phyloP scores from a whole-genome alignment of 345 rosid species.

The Eucalyptus pauciflora region DNA sequence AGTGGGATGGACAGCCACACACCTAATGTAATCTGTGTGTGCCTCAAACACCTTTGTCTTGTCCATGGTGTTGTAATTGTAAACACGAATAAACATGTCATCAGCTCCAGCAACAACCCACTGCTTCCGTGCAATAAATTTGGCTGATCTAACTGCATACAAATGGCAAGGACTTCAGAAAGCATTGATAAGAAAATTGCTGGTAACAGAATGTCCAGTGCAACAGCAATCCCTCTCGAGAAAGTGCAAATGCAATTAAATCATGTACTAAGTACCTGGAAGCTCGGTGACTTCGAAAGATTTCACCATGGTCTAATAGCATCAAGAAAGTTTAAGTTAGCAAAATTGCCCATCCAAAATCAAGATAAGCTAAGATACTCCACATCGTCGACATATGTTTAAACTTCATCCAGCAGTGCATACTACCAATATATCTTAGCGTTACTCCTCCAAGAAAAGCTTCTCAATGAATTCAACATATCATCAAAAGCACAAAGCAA shows the following conservation, averaged over 20 bases:
- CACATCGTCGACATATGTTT: background rate
- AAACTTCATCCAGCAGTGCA: background rate
- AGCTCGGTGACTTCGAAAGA: conserved; percentile 37
- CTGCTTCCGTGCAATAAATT: conserved; percentile 13
- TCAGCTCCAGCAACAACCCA: conserved; percentile 49
- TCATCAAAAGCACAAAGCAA: background rate
- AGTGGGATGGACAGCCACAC: conserved; percentile 69
- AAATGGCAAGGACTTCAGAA: background rate
- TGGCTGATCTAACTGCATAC: conserved; percentile 31
- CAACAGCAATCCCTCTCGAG: background rate
- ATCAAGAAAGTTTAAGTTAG: background rate
- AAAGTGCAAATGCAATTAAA: background rate
- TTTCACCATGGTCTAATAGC: conserved; percentile 24
- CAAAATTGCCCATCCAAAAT: background rate
- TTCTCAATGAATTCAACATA: background rate
- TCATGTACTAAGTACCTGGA: conserved; percentile 13
- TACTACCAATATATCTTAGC: background rate
- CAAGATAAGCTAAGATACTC: background rate
- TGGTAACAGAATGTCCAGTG: background rate
- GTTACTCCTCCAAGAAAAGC: background rate
- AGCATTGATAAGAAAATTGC: background rate
- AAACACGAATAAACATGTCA: conserved; percentile 73
- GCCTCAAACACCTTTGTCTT: conserved; percentile 37
- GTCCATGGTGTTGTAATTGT: conserved; percentile 67
- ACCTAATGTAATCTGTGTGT: conserved; percentile 74